Evolutionary conservation across 2,329 filamentous ascomycete species (phyloP).

Genomic region (Apiospora pterosperma): DNA sequence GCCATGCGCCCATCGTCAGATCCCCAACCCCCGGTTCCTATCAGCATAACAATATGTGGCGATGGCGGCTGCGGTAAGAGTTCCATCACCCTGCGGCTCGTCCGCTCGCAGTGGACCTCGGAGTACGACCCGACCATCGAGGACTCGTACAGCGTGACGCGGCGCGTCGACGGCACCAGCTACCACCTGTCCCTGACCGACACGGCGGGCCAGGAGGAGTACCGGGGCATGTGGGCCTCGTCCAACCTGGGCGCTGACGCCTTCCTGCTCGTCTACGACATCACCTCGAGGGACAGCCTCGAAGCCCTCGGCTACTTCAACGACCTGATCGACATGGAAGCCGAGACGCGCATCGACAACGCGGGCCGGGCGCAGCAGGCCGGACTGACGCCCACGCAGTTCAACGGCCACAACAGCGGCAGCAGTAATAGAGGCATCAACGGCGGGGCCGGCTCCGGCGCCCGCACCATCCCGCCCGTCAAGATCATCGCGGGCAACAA

Average conservation of each 20-base stretch:
- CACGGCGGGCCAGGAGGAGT: conserved; percentile 87
- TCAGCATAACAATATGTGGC: conserved; percentile 80
- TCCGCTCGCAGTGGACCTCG: conserved; percentile 79
- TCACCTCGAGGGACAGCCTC: conserved; percentile 67
- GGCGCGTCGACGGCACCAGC: conserved; percentile 73
- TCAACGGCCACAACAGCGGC: conserved; percentile 1
- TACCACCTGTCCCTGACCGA: conserved; percentile 80
- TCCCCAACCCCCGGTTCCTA: conserved; percentile 46
- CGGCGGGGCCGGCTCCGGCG: conserved; percentile 31
- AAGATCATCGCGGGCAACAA: conserved; percentile 87
- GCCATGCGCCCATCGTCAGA: conserved; percentile 7
- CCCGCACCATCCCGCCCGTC: conserved; percentile 63
- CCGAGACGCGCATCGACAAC: conserved; percentile 65
- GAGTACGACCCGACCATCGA: conserved; percentile 81
- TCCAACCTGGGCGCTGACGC: conserved; percentile 77
- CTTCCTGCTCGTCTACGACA: conserved; percentile 81
- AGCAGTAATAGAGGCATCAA: too few relatives aligned
- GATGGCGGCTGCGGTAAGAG: conserved; percentile 85
- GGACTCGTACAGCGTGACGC: conserved; percentile 81
- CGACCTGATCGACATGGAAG: conserved; percentile 80
- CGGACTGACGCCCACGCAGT: conserved; percentile 31
- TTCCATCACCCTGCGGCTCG: conserved; percentile 78
- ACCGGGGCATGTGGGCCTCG: conserved; percentile 80
- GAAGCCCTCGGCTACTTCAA: conserved; percentile 75
- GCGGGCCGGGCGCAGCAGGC: conserved; percentile 47